These are phyloP conservation scores for Babesia sp. DNA, from an alignment of 169 alveolate species.

Conservation along the genomic window DNA sequence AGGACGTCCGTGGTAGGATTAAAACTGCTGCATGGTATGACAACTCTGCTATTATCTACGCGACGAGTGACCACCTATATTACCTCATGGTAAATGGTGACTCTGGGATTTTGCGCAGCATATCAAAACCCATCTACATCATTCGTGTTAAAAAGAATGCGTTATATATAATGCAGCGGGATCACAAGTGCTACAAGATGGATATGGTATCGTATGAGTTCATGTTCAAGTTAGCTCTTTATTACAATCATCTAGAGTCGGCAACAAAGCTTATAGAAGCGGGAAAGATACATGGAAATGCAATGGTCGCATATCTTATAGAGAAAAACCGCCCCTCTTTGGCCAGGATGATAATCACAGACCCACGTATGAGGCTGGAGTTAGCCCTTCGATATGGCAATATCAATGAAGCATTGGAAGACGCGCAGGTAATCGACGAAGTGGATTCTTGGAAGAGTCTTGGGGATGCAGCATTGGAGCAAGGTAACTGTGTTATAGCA, in stretches of 20 bases:
- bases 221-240: constrained; percentile 43
- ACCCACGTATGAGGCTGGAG: constrained; percentile 63
- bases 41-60: constrained; percentile 42
- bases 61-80: constrained; percentile 65
- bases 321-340: constrained; percentile 67
- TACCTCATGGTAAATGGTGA: constrained; percentile 52
- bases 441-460: constrained; percentile 68
- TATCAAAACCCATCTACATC: constrained; percentile 44
- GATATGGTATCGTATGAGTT: constrained; percentile 36
- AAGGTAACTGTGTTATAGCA: constrained; percentile 85
- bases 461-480: constrained; percentile 69
- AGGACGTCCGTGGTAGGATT: constrained; percentile 54
- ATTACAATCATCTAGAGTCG: constrained; percentile 22
- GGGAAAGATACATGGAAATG: constrained; percentile 58
- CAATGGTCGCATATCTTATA: constrained; percentile 68
- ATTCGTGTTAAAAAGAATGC: constrained; percentile 21
- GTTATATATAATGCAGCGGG: constrained; percentile 43
- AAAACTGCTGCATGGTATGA: constrained; percentile 77
- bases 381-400: constrained; percentile 68
- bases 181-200: constrained; percentile 59
- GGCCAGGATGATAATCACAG: constrained; percentile 71
- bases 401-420: constrained; percentile 68
- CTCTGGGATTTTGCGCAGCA: constrained; percentile 28
- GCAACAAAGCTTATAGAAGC: constrained; percentile 52
- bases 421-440: constrained; percentile 70